phyloP scores from a whole-genome alignment of 495 filamentous ascomycete genomes.

The Penicillium ochrochloron region DNA sequence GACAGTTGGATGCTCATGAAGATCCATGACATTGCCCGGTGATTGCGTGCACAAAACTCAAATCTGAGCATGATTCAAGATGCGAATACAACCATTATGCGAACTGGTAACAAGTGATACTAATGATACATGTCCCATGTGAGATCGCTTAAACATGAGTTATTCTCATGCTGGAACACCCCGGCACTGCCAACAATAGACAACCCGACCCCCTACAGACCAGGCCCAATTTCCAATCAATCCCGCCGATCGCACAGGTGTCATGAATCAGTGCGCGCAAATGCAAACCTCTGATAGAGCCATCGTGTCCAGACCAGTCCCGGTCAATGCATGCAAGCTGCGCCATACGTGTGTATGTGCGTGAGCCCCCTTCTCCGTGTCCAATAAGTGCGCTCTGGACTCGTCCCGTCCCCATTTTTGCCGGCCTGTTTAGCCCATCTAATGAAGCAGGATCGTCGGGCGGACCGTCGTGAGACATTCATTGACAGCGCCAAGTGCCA shows the following conservation, averaged over 20 bases:
- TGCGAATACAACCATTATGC: background rate
- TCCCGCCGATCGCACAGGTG: background rate
- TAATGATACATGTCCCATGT: background rate
- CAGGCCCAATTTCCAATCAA: background rate
- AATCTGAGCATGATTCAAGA: slow-evolving; percentile 2
- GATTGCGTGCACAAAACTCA: background rate
- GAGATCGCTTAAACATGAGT: no score
- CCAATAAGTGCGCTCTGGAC: background rate
- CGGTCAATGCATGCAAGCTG: background rate
- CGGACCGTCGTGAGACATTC: slow-evolving; percentile 3
- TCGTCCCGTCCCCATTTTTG: background rate
- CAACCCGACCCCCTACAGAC: background rate
- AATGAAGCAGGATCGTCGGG: slow-evolving; percentile 8
- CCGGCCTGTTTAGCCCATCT: background rate
- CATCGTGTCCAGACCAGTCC: background rate
- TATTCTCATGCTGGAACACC: background rate
- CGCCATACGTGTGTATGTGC: background rate
- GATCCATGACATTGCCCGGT: background rate
- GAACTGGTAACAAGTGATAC: background rate
- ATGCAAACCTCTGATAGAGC: slow-evolving; percentile 5
- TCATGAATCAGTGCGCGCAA: slow-evolving; percentile 2
- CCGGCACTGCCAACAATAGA: slow-evolving; percentile 3
- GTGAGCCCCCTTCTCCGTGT: slow-evolving; percentile 8
- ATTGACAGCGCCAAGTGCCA: slow-evolving; percentile 12
- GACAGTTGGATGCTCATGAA: background rate